Evolutionary conservation across 106 monocot species (phyloP).

Genomic region (Gastrodia elata): DNA sequence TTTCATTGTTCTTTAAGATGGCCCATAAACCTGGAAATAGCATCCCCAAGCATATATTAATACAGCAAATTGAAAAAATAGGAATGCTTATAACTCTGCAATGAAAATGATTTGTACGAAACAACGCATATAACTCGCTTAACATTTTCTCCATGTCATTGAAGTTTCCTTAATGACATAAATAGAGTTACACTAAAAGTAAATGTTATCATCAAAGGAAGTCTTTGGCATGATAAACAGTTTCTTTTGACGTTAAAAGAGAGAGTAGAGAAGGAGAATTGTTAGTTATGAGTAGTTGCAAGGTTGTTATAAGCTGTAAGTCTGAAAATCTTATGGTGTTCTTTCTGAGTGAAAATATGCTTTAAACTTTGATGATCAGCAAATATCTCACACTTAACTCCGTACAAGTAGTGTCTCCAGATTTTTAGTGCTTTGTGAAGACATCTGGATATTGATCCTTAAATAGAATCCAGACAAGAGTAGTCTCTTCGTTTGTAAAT

Average conservation of each 20-base stretch:
- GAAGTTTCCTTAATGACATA: background rate
- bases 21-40: conserved; percentile 79
- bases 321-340: no score
- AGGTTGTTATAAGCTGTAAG: no score
- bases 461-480: no score
- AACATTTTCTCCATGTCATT: background rate
- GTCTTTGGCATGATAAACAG: background rate
- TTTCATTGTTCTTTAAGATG: conserved; percentile 92
- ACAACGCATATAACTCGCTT: background rate
- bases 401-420: no score
- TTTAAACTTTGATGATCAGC: no score
- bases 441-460: no score
- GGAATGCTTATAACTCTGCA: background rate
- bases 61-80: background rate
- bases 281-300: no score
- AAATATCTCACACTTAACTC: no score
- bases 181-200: background rate
- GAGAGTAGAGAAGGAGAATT: no score
- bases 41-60: background rate
- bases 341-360: no score
- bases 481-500: no score
- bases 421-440: no score
- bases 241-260: background rate
- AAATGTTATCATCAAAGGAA: background rate
- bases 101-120: background rate